phyloP scores from a whole-genome alignment of 164 flowering plant species.

The Nymphaea colorata region DNA sequence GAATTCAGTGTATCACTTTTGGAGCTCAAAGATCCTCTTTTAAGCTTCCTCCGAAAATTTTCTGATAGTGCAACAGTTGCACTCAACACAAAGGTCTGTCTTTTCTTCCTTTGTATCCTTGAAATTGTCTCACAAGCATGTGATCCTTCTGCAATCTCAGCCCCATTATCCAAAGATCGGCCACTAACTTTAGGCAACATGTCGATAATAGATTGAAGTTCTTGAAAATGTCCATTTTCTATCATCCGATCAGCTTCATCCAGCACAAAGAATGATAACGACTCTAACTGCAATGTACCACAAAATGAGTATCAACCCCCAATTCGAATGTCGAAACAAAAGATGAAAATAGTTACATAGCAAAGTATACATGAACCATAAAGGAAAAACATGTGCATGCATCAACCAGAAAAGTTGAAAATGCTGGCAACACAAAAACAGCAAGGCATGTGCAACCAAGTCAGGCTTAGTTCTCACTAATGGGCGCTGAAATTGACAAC shows the following conservation, averaged over 20 bases:
- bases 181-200: slow-evolving; percentile 50
- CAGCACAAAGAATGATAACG: slow-evolving; percentile 84
- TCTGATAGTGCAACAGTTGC: slow-evolving; percentile 84
- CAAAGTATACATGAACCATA: not conserved
- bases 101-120: slow-evolving; percentile 57
- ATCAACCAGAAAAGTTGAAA: not conserved
- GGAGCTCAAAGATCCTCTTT: slow-evolving; percentile 50
- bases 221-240: slow-evolving; percentile 80
- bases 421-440: too few species aligned
- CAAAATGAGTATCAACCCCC: not conserved
- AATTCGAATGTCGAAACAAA: not conserved
- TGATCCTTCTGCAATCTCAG: slow-evolving; percentile 12
- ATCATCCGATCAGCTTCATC: slow-evolving; percentile 99
- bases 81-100: slow-evolving; percentile 91
- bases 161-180: slow-evolving; percentile 18
- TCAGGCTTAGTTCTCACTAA: too few species aligned
- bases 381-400: not conserved
- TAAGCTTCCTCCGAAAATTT: slow-evolving; percentile 81
- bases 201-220: slow-evolving; percentile 85
- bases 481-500: too few species aligned
- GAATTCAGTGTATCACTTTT: slow-evolving; percentile 42
- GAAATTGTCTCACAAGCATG: slow-evolving; percentile 46
- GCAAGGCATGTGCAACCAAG: too few species aligned
- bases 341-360: too few species aligned
- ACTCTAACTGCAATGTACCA: slow-evolving; percentile 51